A percentile compares a stretch with the other conserved stretches of the same genome.
Evolutionary conservation across 768 basidiomycete species (phyloP).

Genomic region (Trametes gibbosa): DNA sequence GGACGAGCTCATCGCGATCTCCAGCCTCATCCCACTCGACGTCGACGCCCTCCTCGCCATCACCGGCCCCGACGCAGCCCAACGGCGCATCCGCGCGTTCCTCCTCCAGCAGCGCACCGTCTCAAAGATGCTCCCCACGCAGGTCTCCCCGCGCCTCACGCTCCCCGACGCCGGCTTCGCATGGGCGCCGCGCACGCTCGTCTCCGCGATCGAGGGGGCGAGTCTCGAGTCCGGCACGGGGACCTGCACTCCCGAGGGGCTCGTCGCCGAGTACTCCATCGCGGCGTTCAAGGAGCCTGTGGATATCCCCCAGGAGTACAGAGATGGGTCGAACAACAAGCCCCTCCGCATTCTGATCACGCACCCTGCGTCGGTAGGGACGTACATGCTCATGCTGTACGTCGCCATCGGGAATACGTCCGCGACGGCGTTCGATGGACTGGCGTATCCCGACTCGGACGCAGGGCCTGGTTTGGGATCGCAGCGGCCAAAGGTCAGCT

Average conservation of each 20-base stretch:
- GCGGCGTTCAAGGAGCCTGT: not conserved
- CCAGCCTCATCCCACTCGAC: slow-evolving; percentile 1
- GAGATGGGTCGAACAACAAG: not conserved
- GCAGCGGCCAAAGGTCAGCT: not conserved
- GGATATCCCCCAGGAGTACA: not conserved
- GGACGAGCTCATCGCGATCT: slow-evolving; percentile 12
- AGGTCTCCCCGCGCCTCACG: not conserved
- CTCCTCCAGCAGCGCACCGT: not conserved
- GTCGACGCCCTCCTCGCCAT: not conserved
- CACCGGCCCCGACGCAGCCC: not conserved
- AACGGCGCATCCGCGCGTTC: slow-evolving; percentile 4
- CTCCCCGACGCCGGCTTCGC: not conserved
- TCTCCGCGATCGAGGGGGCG: not conserved
- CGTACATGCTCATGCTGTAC: not conserved
- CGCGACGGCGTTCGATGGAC: not conserved
- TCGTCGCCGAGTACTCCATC: not conserved
- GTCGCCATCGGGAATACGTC: not conserved
- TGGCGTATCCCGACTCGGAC: not conserved
- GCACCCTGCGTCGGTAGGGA: not conserved
- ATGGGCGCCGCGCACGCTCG: not conserved
- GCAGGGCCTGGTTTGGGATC: too few species aligned
- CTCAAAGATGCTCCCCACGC: not conserved
- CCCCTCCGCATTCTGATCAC: not conserved
- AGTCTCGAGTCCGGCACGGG: not conserved
- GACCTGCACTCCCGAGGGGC: not conserved